A percentile compares a stretch with the other conserved stretches of the same genome.
phyloP scores from a whole-genome alignment of 2,329 filamentous ascomycete species.

The Diaporthe eres region DNA sequence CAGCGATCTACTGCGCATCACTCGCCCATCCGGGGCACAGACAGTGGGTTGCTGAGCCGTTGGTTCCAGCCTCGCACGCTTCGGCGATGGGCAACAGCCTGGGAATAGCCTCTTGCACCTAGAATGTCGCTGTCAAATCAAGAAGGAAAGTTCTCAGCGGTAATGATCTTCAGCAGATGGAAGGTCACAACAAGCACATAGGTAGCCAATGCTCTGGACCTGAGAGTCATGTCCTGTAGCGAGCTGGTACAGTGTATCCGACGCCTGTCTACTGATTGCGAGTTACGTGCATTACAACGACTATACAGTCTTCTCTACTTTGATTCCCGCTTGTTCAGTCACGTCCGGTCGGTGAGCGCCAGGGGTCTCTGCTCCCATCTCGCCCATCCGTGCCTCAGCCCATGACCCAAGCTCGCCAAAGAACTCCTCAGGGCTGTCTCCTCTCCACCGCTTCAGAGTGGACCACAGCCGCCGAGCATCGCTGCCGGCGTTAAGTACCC shows the following conservation, averaged over 20 bases:
- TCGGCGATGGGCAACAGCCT: neutral
- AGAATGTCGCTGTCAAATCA: neutral
- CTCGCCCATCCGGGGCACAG: neutral
- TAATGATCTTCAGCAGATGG: neutral
- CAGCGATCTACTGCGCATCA: neutral
- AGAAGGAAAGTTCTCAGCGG: neutral
- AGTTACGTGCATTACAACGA: neutral
- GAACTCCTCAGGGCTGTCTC: slow-evolving; percentile 38
- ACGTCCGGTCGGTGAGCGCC: neutral
- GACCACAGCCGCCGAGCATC: slow-evolving; percentile 50
- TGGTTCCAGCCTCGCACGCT: neutral
- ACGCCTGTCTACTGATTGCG: neutral
- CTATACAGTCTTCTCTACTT: neutral
- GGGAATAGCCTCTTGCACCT: neutral
- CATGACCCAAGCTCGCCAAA: slow-evolving; percentile 40
- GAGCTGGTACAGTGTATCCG: neutral
- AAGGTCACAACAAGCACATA: neutral
- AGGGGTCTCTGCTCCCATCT: neutral
- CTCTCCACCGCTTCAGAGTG: slow-evolving; percentile 44
- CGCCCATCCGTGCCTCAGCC: slow-evolving; percentile 37
- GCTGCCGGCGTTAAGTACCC: slow-evolving; percentile 46
- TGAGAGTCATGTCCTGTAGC: neutral
- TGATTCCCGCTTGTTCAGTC: neutral
- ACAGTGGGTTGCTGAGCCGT: neutral
- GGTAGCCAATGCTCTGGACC: neutral